Evolutionary conservation across 148 eudicot species (phyloP), one percentile per base, ranked within the genome.

Genomic region (Silene conica): DNA sequence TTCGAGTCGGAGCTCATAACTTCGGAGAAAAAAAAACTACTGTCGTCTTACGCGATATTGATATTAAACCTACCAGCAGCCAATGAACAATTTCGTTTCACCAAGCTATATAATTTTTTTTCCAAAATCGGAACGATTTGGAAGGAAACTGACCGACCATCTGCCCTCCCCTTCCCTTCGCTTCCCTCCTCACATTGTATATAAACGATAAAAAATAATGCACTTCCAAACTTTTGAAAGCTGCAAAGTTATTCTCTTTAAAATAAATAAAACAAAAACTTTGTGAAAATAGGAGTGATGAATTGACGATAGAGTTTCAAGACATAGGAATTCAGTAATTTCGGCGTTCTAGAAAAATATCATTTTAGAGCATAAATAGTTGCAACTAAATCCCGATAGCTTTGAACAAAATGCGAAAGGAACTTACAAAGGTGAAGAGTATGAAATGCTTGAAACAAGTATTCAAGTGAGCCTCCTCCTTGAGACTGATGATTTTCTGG

Each of bases 361-460:
- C 16, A 50, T 13, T 50, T 7, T 15, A 50, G 55, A 50, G 55
- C 55, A 50, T 50, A 50, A 50, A 50, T 21, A 59, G 12, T 21
- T 6, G 26, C 14, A 12, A 50, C 55, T 50, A 13, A 50, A 50
- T 50, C 16, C 4, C 2, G 55, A 46, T 28, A 63, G 45, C 31
- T 15, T 4, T 28, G 21, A 31, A 11, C 38, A 70, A 22, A 76
- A 50, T 50, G 55, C 16, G 7, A 7, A 59, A 72, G 31, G 79
- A 52, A 85, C 97, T 94, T 87, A 94, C 98, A 79, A 88, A 90
- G 69, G 98, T 95, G 71, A 92, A 95, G 21, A 95, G 82, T 77
- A 95, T 92, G 81, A 95, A 95, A 82, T 95, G 98, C 88, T 95
- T 95, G 90, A 95, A 95, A 83, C 98, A 95, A 73, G 98, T 95